Conservation (phyloP, 495 filamentous ascomycete species). For the Penicillium manginii region DNA sequence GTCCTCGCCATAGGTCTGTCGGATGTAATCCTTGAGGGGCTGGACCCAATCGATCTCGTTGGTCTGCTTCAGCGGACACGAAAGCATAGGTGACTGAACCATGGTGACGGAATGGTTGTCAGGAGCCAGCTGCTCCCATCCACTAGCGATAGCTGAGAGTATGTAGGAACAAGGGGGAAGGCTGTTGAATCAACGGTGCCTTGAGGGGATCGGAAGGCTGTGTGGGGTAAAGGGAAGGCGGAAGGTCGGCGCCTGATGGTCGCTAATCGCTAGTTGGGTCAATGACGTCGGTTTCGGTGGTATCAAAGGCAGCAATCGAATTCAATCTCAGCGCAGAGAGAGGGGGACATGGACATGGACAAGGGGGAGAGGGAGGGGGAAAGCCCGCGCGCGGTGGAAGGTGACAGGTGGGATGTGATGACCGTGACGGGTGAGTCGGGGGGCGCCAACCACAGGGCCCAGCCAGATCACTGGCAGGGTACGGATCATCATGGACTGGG, state of each 20-base stretch:
- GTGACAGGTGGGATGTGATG: constrained; percentile 30
- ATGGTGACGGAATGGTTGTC: constrained; percentile 47
- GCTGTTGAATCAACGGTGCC: constrained; percentile 17
- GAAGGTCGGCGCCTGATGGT: constrained; percentile 28
- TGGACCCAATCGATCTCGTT: constrained; percentile 98
- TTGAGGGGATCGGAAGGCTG: constrained; percentile 24
- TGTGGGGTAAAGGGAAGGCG: constrained; percentile 34
- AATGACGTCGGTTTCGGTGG: constrained; percentile 29
- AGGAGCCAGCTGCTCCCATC: constrained; percentile 51
- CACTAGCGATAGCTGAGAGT: constrained; percentile 14
- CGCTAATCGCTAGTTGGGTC: constrained; percentile 5
- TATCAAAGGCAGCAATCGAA: constrained; percentile 2
- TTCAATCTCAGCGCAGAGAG: constrained; percentile 1
- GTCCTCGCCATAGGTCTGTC: constrained; percentile 92
- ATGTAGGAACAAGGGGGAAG: constrained; percentile 11
- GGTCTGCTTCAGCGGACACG: constrained; percentile 92
- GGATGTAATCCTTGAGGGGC: constrained; percentile 92
- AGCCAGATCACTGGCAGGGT: background rate
- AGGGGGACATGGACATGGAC: constrained; percentile 9
- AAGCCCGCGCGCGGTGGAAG: constrained; percentile 6
- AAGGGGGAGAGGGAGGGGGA: constrained; percentile 2
- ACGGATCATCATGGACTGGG: background rate
- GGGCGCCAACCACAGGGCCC: constrained; percentile 23
- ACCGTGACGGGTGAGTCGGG: constrained; percentile 17
- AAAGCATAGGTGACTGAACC: constrained; percentile 89